Evolutionary conservation across 805 yeast species (phyloP).

Genomic region (Ogataea paradorogensis): DNA sequence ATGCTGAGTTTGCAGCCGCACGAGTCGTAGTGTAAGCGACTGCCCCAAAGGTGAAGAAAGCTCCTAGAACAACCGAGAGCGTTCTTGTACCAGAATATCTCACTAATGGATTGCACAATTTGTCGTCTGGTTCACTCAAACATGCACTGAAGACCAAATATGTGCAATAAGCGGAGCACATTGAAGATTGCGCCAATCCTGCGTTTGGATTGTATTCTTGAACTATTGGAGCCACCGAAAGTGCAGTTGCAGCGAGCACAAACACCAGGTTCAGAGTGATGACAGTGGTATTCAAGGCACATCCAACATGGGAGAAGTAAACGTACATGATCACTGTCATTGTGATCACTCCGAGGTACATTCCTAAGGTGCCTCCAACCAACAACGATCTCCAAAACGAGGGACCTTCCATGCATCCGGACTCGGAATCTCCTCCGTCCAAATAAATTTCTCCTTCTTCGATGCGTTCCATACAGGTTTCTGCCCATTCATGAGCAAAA

Average conservation of each 20-base stretch:
- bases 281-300: constrained; percentile 87
- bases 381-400: constrained; percentile 76
- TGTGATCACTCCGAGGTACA: constrained; percentile 73
- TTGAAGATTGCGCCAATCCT: constrained; percentile 93
- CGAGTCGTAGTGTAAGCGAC: constrained; percentile 96
- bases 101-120: constrained; percentile 84
- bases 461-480: constrained; percentile 84
- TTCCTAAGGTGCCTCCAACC: constrained; percentile 79
- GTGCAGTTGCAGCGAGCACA: constrained; percentile 56
- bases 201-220: constrained; percentile 94
- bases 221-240: constrained; percentile 77
- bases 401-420: constrained; percentile 34
- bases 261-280: constrained; percentile 73
- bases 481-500: constrained; percentile 99
- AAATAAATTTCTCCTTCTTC: constrained; percentile 66
- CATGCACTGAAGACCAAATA: constrained; percentile 90
- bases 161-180: constrained; percentile 92
- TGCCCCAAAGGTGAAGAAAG: constrained; percentile 89
- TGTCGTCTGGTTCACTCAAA: constrained; percentile 95
- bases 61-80: constrained; percentile 82
- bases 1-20: constrained; percentile 83
- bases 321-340: constrained; percentile 79
- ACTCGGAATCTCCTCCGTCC: constrained; percentile 44
- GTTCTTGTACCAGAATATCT: constrained; percentile 89
- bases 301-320: constrained; percentile 76